Percentiles rank a stretch among this genome's conserved stretches.
phyloP scores from a whole-genome alignment of 2,329 filamentous ascomycete species.

The Talaromyces sp. region DNA sequence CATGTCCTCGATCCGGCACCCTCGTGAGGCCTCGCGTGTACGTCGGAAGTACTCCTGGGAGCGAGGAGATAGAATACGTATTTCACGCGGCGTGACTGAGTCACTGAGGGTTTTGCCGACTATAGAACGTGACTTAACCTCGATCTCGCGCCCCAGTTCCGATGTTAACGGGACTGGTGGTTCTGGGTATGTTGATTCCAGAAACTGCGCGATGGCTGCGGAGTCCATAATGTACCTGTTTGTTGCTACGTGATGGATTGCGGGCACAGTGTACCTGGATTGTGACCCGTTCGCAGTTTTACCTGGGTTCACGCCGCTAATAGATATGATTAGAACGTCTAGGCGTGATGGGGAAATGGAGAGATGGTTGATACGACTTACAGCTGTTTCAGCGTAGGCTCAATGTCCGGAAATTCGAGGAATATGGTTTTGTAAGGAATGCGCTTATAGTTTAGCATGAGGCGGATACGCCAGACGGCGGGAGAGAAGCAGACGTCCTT shows the following conservation, averaged over 20 bases:
- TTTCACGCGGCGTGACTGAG: constrained; percentile 37
- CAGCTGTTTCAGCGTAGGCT: constrained; percentile 38
- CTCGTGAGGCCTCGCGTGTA: constrained; percentile 34
- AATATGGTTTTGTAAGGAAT: constrained; percentile 40
- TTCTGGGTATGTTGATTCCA: constrained; percentile 38
- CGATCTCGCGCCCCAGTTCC: constrained; percentile 32
- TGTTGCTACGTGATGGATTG: constrained; percentile 39
- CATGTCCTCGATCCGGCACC: constrained; percentile 34
- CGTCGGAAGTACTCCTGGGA: constrained; percentile 37
- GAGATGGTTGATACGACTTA: constrained; percentile 22
- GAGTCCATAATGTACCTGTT: constrained; percentile 41
- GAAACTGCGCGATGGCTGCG: constrained; percentile 34
- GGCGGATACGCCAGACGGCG: constrained; percentile 39
- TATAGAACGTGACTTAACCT: constrained; percentile 26
- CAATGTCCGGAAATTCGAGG: constrained; percentile 42
- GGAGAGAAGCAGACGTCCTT: constrained; percentile 42
- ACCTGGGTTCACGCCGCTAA: constrained; percentile 20
- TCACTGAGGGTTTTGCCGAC: constrained; percentile 25
- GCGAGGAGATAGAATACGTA: constrained; percentile 33
- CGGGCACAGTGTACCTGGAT: constrained; percentile 38
- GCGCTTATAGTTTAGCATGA: constrained; percentile 43
- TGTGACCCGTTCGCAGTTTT: constrained; percentile 14
- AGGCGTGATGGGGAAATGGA: constrained; percentile 11
- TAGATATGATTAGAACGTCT: neutral
- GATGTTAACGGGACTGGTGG: constrained; percentile 33